Base-by-base conservation (phyloP, 2,329 filamentous ascomycete genomes). In the Fusarium veterinarium region DNA sequence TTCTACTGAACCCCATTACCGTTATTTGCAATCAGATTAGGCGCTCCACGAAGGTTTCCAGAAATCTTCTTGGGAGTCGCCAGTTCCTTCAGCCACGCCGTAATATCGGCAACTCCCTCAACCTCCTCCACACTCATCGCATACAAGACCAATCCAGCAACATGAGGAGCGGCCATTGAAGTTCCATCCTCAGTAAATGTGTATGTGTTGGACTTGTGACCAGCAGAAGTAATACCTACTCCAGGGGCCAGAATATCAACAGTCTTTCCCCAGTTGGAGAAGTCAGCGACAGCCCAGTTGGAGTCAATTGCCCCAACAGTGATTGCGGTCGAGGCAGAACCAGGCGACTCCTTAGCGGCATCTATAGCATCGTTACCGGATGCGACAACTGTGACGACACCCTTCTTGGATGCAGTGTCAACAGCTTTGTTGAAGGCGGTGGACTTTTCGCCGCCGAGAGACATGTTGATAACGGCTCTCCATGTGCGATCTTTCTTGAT, bases 131-230 rank as follows among this genome's bases (percentile, higher is more conserved):
- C 58, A 4, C 64, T 69, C 66, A 69, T 69, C 1, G 51, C 64
- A 6, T 89, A 89, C 3, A 84, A 80, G 6, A 83, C 86, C 2
- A 90, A 73, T 1, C 88, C 88, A n/a, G 84, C 82, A 58, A 89
- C 81, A 64, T 88, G 86, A 6, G 87, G 88, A 13, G 83, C 79
- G 14, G 87, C 84, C 85, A 88, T 88, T 0, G 84, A 87, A 5
- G 88, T 90, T 28, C 88, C 64, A 4, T 81, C 84, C 55, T 85
- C 80, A 3, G 71, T 79, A 31, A 42, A 44, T 1, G 78, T 77
- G 35, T 71, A 81, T 19, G 84, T 66, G 58, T 79, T 81, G 52
- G 78, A 87, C 6, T 51, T 60, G 11, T 61, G 49, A 0, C 59
- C 66, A 0, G 86, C 73, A 6, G 84, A 87, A 1, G 83, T 14